Conservation (phyloP, 2,329 filamentous ascomycete species). For the Colletotrichum agaves region DNA sequence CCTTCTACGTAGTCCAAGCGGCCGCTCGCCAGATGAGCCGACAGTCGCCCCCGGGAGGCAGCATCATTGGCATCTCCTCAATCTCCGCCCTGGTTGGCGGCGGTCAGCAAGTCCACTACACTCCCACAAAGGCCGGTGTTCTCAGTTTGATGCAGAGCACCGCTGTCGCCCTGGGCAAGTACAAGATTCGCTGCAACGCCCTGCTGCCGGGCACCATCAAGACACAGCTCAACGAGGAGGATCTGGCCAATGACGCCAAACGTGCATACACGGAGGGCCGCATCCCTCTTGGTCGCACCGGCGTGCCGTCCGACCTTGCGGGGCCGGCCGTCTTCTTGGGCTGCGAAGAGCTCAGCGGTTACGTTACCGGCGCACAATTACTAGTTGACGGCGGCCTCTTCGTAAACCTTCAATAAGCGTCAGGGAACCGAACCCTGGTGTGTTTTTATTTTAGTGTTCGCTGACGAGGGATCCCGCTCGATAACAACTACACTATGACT, state of each 20-base stretch:
- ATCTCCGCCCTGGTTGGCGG: constrained; percentile 83
- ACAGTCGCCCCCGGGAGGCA: constrained; percentile 75
- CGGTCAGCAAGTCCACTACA: constrained; percentile 84
- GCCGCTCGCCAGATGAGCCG: constrained; percentile 84
- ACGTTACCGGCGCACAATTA: constrained; percentile 85
- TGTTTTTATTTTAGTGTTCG: not conserved
- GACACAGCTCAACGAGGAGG: constrained; percentile 86
- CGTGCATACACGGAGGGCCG: constrained; percentile 81
- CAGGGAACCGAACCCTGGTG: not conserved
- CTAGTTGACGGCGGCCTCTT: constrained; percentile 90
- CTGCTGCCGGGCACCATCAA: constrained; percentile 84
- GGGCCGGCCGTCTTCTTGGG: constrained; percentile 89
- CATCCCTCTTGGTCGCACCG: constrained; percentile 82
- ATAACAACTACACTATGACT: not conserved
- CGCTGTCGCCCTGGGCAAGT: constrained; percentile 80
- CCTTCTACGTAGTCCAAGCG: constrained; percentile 89
- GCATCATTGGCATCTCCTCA: constrained; percentile 81
- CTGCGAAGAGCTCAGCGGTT: constrained; percentile 80
- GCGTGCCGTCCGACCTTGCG: constrained; percentile 77
- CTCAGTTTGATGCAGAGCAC: constrained; percentile 84
- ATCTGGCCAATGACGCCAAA: constrained; percentile 79
- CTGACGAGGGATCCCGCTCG: not conserved
- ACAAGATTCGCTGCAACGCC: constrained; percentile 85
- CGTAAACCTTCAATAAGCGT: constrained; percentile 80
- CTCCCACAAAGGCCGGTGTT: constrained; percentile 87